Base-by-base conservation (phyloP, 495 filamentous ascomycete species). In the Niebla homalea region DNA sequence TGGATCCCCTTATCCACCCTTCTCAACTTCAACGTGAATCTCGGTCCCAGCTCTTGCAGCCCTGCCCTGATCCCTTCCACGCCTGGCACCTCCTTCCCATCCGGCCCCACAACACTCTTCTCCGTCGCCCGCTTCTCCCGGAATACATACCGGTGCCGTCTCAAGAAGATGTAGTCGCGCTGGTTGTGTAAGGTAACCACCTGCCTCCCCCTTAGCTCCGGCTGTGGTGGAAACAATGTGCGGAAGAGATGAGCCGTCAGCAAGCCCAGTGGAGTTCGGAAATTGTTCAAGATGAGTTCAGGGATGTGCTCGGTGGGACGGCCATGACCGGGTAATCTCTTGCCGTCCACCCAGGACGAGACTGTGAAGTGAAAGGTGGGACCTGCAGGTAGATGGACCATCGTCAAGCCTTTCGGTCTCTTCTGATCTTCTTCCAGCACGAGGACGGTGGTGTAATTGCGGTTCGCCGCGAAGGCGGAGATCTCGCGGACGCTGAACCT, bases 171-270 rank as follows among this genome's bases (percentile, higher is more conserved):
- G 66, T 94, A 98, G 66, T 98, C 90, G 51, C 92, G 82, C 66
- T 96, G 90, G 57, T 94, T 95, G 63, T 96, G 90, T 41, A 95
- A 60, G 5, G 89, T 95, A 26, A 94, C 82, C 0, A 94, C 88
- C 55, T 95, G 88, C 16, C 92, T 69, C 5, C 90, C 90, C 22
- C 76, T 69, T 2, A 95, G 66, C 50, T 98, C 87, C 4, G 92
- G 89, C 47, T 79, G 76, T 2, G 81, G 72, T 1, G 90, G 89
- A 69, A 92, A 96, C 36, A 96, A 65, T 0, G 77, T 78, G 52
- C 82, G 76, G 73, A 97, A 90, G 1, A 94, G 71, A 54, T 85
- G 81, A 11, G 89, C 92, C 0, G 86, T 87, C n/a, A 94, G 71
- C 4, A 94, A 70, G 63, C 93, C 93, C 10, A 98, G 71, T 0